Evolutionary conservation across 176 grass and related monocot species (phyloP), one percentile per base, ranked within the genome.

Genomic region (Saccharum spontaneum): DNA sequence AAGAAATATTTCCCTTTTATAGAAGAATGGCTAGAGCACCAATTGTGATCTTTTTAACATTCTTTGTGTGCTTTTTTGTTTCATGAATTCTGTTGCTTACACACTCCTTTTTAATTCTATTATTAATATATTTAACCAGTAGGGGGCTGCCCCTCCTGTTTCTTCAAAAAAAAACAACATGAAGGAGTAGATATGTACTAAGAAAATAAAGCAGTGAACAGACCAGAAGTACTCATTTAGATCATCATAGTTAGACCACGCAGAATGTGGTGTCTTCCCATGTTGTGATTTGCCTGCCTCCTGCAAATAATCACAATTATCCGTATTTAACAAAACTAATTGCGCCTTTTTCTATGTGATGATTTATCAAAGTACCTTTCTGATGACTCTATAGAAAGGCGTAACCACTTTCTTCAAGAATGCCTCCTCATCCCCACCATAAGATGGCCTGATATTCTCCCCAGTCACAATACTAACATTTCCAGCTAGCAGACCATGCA

Each of bases 221-320:
- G 52, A 97, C 95, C 95, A 98, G 87, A 98, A 98, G 62, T 92
- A 98, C 61, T 98, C 93, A 73, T 98, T 98, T 69, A 98, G 85
- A 83, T 98, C 95, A 76, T 95, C 95, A 79, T 98, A 98, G 90
- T 98, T 98, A 86, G 91, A 98, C 95, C 95, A 98, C 41, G 90
- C 82, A 83, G 95, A 94, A 79, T 98, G 91, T 82, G 93, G 85
- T 34, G 95, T 90, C 82, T 95, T 91, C 83, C 95, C 95, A 70
- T 98, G 92, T 77, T 98, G 88, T 44, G 93, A 93, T 91, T 95
- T 98, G 45, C 83, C 94, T 71, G 93, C 87, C 88, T 98, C 95
- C 95, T 98, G 80, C 71, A 89, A 83, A 87, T 78, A 80, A 75
- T 28, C 36, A 86, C n/a, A 20, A 79, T 20, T 80, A 64, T 73